A percentile compares a stretch with the other conserved stretches of the same genome.
Evolutionary conservation across 2,329 filamentous ascomycete genomes (phyloP).

Genomic region (Pestalotiopsis sp.): DNA sequence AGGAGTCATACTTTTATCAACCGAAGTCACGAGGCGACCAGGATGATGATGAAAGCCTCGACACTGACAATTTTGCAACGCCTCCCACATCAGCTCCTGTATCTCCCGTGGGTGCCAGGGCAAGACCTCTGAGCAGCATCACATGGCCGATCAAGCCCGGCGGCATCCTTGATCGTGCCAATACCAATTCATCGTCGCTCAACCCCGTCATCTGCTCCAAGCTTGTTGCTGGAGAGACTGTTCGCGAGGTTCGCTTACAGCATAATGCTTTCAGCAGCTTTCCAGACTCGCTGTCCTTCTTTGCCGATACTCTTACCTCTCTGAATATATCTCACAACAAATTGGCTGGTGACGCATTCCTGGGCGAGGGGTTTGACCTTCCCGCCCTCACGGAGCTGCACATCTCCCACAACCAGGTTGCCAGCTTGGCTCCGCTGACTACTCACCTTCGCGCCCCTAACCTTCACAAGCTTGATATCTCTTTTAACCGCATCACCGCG

Average conservation of each 20-base stretch:
- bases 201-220: slow-evolving; percentile 59
- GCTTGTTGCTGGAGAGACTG: slow-evolving; percentile 53
- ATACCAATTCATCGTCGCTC: slow-evolving; percentile 62
- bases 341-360: slow-evolving; percentile 63
- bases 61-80: slow-evolving; percentile 58
- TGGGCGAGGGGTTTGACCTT: slow-evolving; percentile 68
- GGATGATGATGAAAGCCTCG: slow-evolving; percentile 43
- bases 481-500: slow-evolving; percentile 75
- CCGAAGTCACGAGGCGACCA: slow-evolving; percentile 9
- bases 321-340: slow-evolving; percentile 79
- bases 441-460: slow-evolving; percentile 70
- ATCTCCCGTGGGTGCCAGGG: slow-evolving; percentile 50
- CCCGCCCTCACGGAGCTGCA: slow-evolving; percentile 78
- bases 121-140: slow-evolving; percentile 48
- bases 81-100: slow-evolving; percentile 56
- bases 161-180: slow-evolving; percentile 71
- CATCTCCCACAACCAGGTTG: slow-evolving; percentile 73
- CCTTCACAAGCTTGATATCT: slow-evolving; percentile 78
- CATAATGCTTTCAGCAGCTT: slow-evolving; percentile 75
- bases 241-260: slow-evolving; percentile 67
- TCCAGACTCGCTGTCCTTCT: slow-evolving; percentile 70
- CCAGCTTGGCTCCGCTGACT: slow-evolving; percentile 67
- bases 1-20: slow-evolving; percentile 29
- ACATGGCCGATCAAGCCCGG: slow-evolving; percentile 58
- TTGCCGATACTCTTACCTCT: slow-evolving; percentile 69